Conservation (phyloP, 495 filamentous ascomycete genomes). For the Sordaria brevicollis region DNA sequence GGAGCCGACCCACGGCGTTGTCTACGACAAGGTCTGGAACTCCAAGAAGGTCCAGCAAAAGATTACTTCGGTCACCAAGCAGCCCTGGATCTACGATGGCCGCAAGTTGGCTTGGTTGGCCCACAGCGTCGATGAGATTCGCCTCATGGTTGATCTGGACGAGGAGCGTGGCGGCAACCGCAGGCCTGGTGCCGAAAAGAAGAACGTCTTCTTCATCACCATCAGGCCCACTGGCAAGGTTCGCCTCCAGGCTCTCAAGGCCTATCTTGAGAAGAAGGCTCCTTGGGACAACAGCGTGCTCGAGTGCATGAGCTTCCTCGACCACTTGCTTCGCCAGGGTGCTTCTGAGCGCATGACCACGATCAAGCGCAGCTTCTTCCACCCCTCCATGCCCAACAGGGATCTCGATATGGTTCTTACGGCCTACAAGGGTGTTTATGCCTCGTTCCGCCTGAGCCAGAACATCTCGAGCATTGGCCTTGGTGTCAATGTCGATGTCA, state of each 20-base stretch:
- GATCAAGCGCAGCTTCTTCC: conserved; percentile 76
- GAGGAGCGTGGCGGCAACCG: conserved; percentile 34
- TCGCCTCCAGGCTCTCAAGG: conserved; percentile 49
- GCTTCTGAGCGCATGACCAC: conserved; percentile 53
- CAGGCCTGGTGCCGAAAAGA: conserved; percentile 18
- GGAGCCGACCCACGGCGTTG: conserved; percentile 49
- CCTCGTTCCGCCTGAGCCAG: conserved; percentile 33
- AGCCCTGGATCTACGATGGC: conserved; percentile 64
- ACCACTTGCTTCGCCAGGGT: conserved; percentile 72
- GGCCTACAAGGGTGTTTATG: not conserved
- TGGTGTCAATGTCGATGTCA: conserved; percentile 73
- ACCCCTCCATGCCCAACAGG: conserved; percentile 15
- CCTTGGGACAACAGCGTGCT: conserved; percentile 54
- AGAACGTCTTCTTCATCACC: conserved; percentile 45
- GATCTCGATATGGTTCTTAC: not conserved
- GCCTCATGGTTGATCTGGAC: conserved; percentile 56
- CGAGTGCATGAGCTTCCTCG: conserved; percentile 80
- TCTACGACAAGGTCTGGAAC: conserved; percentile 62
- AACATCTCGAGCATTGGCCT: conserved; percentile 73
- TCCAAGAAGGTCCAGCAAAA: conserved; percentile 43
- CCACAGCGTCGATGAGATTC: conserved; percentile 29
- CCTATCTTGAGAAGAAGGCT: conserved; percentile 51
- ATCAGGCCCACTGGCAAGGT: conserved; percentile 51
- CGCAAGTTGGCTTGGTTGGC: conserved; percentile 64
- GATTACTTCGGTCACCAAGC: conserved; percentile 23